Percentiles rank a stretch among this genome's conserved stretches.
Conservation (phyloP, 1,284 basidiomycete genomes). For the Cryptococcus neoformans region DNA sequence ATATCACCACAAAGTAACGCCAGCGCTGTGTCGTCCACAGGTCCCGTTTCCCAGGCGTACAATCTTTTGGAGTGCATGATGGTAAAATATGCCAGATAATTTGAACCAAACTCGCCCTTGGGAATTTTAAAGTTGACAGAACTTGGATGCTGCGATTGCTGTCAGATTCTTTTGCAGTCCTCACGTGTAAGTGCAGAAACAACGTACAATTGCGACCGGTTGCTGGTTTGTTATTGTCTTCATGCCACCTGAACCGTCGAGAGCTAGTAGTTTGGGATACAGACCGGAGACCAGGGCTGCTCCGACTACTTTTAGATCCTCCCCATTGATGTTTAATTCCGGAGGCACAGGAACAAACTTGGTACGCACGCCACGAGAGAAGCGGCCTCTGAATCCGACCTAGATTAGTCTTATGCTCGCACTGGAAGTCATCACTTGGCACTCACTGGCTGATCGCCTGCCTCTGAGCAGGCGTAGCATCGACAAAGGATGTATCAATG, state of each 20-base stretch:
- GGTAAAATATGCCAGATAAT: slow-evolving; percentile 82
- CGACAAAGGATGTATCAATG: slow-evolving; percentile 83
- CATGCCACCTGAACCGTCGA: slow-evolving; percentile 64
- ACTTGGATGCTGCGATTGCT: slow-evolving; percentile 74
- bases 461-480: slow-evolving; percentile 63
- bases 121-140: slow-evolving; percentile 76
- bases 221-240: slow-evolving; percentile 87
- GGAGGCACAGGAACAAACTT: slow-evolving; percentile 74
- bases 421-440: neutral
- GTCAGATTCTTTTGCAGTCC: neutral
- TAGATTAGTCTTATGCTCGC: too few relatives aligned
- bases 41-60: slow-evolving; percentile 96
- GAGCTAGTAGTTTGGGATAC: slow-evolving; percentile 82
- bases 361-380: slow-evolving; percentile 62
- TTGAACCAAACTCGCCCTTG: slow-evolving; percentile 66
- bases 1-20: slow-evolving; percentile 82
- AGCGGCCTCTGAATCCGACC: slow-evolving; percentile 61
- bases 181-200: neutral
- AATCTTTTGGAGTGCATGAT: slow-evolving; percentile 63
- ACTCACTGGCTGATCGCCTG: slow-evolving; percentile 68
- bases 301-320: slow-evolving; percentile 62
- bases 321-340: slow-evolving; percentile 68
- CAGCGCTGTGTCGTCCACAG: slow-evolving; percentile 80
- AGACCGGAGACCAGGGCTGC: slow-evolving; percentile 83
- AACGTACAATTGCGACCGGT: slow-evolving; percentile 52